Base-by-base conservation (phyloP, 1,284 basidiomycete genomes). In the Ganoderma sinense region DNA sequence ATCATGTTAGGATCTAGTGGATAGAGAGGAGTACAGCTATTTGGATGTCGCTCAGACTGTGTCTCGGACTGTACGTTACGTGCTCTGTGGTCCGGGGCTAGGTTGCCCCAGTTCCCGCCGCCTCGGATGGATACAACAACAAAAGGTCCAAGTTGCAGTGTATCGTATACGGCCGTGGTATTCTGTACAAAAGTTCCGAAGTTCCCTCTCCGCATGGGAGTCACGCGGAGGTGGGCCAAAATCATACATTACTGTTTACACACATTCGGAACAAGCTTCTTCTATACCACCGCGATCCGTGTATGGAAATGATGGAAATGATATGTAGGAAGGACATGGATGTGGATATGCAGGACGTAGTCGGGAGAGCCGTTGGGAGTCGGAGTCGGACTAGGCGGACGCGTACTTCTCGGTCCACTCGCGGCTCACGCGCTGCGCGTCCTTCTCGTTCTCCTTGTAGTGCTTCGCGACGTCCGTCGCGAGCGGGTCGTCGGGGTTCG, bases 401-500 rank as follows among this genome's bases (percentile, higher is more conserved):
- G 96, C 96, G 78, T 93, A 97, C 80, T 91, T 88, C 82, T 90
- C 87, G 73, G 97, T 98, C 97, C 97, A 98, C 83, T 97, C 95
- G 82, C 89, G 87, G 81, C 95, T 95, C 76, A 96, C 94, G 55
- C 91, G 86, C 82, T 95, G 94, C 43, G 97, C 97, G 70, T 93
- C 96, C 80, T 91, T 90, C 86, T 98, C 96, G 80, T 99, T 89
- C 85, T 98, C 96, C 84, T 99, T 99, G 89, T 98, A 99, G 79
- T 99, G 96, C 83, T 99, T 97, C 31, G 97, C 97, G 41, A 99
- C 92, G 72, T 95, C 93, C n/a, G 94, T 93, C n/a, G 97, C 97
- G 23, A 99, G 90, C n/a, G 97, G 97, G 80, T 99, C 97, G 78
- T 99, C 97, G 6, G 97, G 97, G 84, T 99, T 99, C 6, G 97